Evolutionary conservation across 177 flowering plant species (phyloP).

Genomic region (Vitis hybrid): DNA sequence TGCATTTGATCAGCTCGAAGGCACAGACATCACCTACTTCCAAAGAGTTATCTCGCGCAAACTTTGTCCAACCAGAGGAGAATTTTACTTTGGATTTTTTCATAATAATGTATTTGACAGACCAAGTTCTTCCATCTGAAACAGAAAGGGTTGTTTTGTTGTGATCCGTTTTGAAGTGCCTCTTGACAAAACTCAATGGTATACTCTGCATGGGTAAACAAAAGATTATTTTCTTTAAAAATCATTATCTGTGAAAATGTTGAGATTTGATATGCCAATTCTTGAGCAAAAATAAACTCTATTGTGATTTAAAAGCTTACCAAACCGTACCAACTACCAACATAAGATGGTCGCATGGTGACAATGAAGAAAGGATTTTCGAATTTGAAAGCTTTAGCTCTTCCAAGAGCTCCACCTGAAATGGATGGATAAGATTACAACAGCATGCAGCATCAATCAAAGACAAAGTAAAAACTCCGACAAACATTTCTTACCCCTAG

Average conservation of each 20-base stretch:
- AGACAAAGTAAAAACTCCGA: too few species aligned
- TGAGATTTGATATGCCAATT: too few species aligned
- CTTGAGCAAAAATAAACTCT: too few species aligned
- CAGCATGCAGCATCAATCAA: too few species aligned
- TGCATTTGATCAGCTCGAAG: neutral
- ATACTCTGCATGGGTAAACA: slow-evolving; percentile 4
- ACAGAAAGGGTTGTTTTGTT: neutral
- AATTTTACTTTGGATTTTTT: neutral
- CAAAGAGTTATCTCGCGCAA: neutral
- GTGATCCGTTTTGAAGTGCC: neutral
- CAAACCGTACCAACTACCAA: neutral
- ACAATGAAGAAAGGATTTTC: slow-evolving; percentile 6
- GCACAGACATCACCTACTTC: neutral
- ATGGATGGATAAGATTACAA: neutral
- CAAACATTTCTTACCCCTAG: too few species aligned
- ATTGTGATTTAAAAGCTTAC: neutral
- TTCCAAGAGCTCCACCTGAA: slow-evolving; percentile 9
- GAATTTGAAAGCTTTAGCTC: neutral
- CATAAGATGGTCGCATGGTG: slow-evolving; percentile 13
- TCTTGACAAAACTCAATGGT: slow-evolving; percentile 1
- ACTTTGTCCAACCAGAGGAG: slow-evolving; percentile 12
- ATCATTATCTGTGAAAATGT: too few species aligned
- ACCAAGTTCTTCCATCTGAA: slow-evolving; percentile 1
- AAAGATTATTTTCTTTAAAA: too few species aligned
- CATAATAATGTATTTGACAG: too few species aligned